These are phyloP conservation scores for Pichia inconspicua DNA, from an alignment of 1,139 yeast species.

Conservation along the genomic window DNA sequence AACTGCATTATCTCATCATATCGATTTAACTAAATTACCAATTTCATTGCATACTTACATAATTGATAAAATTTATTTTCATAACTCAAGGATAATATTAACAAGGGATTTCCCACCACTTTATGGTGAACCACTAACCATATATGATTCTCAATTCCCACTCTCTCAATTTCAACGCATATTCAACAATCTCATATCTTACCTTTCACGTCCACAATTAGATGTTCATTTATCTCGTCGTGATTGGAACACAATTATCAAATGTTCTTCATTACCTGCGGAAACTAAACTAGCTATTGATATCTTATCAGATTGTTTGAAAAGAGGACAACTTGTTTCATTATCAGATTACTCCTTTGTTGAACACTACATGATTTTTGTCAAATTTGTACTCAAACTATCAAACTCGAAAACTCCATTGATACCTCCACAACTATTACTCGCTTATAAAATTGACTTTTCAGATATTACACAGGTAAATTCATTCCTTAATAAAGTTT, in stretches of 20 bases:
- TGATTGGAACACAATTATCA: conserved; percentile 30
- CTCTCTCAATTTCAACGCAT: conserved; percentile 33
- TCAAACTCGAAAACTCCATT: conserved; percentile 25
- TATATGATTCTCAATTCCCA: conserved; percentile 23
- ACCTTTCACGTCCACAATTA: conserved; percentile 21
- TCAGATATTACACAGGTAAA: conserved; percentile 13
- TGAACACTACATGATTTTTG: conserved; percentile 27
- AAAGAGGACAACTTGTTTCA: conserved; percentile 34
- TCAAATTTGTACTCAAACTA: conserved; percentile 21
- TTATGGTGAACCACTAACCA: conserved; percentile 23
- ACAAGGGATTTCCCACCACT: conserved; percentile 20
- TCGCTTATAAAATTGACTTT: conserved; percentile 14
- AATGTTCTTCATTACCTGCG: conserved; percentile 25
- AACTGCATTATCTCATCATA: conserved; percentile 50
- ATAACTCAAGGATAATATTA: conserved; percentile 17
- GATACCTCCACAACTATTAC: conserved; percentile 19
- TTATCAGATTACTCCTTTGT: conserved; percentile 29
- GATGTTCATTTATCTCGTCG: conserved; percentile 16
- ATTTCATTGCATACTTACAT: conserved; percentile 68
- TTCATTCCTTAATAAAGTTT: conserved; percentile 14
- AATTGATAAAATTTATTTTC: conserved; percentile 34
- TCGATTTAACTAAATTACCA: conserved; percentile 71
- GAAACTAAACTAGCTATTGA: conserved; percentile 28
- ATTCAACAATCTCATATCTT: conserved; percentile 27
- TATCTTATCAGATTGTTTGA: conserved; percentile 40